These are phyloP conservation scores for Lasiosphaeria miniovina DNA, from an alignment of 495 filamentous ascomycete genomes.

Conservation along the genomic window DNA sequence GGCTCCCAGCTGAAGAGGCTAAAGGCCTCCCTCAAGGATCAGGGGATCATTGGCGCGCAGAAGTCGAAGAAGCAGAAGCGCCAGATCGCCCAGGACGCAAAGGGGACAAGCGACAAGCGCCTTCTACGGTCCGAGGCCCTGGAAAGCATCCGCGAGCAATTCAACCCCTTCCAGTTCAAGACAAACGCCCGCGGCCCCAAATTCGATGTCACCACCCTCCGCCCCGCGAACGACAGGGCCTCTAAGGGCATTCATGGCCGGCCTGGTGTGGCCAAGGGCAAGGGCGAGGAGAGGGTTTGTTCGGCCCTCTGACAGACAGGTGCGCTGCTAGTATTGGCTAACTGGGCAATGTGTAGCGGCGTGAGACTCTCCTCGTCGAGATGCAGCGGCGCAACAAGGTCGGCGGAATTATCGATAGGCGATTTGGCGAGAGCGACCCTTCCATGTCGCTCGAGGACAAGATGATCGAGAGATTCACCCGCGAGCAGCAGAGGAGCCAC, in stretches of 20 bases:
- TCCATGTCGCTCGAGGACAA: slow-evolving; percentile 91
- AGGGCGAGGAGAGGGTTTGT: slow-evolving; percentile 81
- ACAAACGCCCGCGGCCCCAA: slow-evolving; percentile 64
- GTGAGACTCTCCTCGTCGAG: slow-evolving; percentile 77
- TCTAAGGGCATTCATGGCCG: slow-evolving; percentile 58
- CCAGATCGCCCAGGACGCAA: slow-evolving; percentile 63
- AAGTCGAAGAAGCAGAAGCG: slow-evolving; percentile 89
- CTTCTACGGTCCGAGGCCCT: slow-evolving; percentile 72
- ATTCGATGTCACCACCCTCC: slow-evolving; percentile 68
- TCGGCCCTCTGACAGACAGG: slow-evolving; percentile 11
- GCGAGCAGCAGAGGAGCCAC: slow-evolving; percentile 70
- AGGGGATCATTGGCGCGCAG: slow-evolving; percentile 82
- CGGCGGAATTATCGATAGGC: slow-evolving; percentile 86
- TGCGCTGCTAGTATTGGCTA: no score
- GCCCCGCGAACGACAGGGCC: slow-evolving; percentile 46
- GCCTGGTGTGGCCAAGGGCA: slow-evolving; percentile 78
- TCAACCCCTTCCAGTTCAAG: slow-evolving; percentile 97
- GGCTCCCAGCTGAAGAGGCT: slow-evolving; percentile 95
- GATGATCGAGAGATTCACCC: slow-evolving; percentile 83
- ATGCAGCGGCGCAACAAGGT: slow-evolving; percentile 84
- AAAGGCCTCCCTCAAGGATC: slow-evolving; percentile 81
- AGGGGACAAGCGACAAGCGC: slow-evolving; percentile 59
- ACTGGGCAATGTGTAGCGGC: slow-evolving; percentile 48
- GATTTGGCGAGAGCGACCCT: slow-evolving; percentile 94
- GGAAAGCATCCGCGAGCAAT: slow-evolving; percentile 82